Base-by-base conservation (phyloP, 306 rosid species). In the Prunus mongolica region DNA sequence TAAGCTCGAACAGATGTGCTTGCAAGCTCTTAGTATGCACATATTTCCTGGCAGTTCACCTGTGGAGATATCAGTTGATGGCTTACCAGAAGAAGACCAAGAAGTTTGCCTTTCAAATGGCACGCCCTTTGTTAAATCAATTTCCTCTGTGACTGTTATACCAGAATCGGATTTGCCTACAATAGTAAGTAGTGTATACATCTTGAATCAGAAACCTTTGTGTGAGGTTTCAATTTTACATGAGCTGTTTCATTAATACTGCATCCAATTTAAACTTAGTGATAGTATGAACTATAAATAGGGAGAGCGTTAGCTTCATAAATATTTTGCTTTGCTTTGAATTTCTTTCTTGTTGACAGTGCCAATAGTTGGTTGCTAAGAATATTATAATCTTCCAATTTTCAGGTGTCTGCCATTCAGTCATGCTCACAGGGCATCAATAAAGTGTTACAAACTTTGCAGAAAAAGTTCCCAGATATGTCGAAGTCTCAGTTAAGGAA, bases 341-440 rank as follows among this genome's bases (percentile, higher is more conserved):
- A 7, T 16, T 45, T 1, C 12, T 15, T 57, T 60, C 47, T 19
- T 22, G 12, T 72, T 72, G 22, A 58, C 3, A 49, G 12, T 73
- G 55, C 52, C 38, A 24, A 52, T 55, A 24, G 44, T 79, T 81
- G 56, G 75, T 32, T 71, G 27, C 64, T 76, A 66, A 56, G 28
- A 20, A 28, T 38, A 6, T 38, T 38, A 38, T 45, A 72, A 28
- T 80, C 46, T 73, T 34, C 62, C 71, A 25, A 63, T 68, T 41
- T 71, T 57, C 87, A 95, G 99, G 97, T 95, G 77, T 87, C 96
- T 27, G 80, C 87, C 28, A 88, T 95, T 69, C 99, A 83, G 81
- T 88, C 83, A 34, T 90, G 86, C 84, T 80, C 99, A 74, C 89
- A 88, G 61, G 88, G 97, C 76, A 90, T 90, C 73, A 85, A 83